These are phyloP conservation scores for Chaetomiaceae sp. DNA, from an alignment of 2,329 filamentous ascomycete genomes.

Conservation along the genomic window DNA sequence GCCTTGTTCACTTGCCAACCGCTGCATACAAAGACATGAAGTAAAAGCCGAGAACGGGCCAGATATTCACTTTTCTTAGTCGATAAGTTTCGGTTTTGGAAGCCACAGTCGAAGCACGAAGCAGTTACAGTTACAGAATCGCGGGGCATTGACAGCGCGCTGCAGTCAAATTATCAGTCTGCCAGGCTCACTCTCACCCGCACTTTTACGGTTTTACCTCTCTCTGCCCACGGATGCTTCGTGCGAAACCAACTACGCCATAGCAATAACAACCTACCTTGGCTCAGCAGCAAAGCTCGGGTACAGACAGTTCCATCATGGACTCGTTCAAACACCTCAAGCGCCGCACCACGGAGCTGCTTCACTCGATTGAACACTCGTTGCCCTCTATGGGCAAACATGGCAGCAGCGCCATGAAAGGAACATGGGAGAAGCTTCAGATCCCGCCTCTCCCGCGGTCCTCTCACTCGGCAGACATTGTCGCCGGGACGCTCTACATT, in stretches of 20 bases:
- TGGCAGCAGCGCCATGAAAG: conserved; percentile 41
- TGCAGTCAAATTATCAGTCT: too few relatives aligned
- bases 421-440: conserved; percentile 57
- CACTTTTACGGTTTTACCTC: neutral
- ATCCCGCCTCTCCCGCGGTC: conserved; percentile 61
- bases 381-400: conserved; percentile 13
- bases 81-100: too few relatives aligned
- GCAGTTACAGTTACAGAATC: too few relatives aligned
- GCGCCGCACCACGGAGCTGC: conserved; percentile 52
- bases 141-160: too few relatives aligned
- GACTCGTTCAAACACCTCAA: conserved; percentile 51
- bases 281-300: neutral
- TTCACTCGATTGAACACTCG: conserved; percentile 39
- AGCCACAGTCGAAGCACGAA: too few relatives aligned
- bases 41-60: too few relatives aligned
- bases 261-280: neutral
- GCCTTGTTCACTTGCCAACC: conserved; percentile 1
- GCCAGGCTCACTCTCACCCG: neutral
- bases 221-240: too few relatives aligned
- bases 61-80: too few relatives aligned
- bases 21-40: neutral
- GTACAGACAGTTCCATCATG: conserved; percentile 33
- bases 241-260: neutral
- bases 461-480: conserved; percentile 65
- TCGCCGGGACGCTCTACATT: conserved; percentile 53